These are phyloP conservation scores for Cystofilobasidium macerans DNA, from an alignment of 768 basidiomycete genomes.

Conservation along the genomic window DNA sequence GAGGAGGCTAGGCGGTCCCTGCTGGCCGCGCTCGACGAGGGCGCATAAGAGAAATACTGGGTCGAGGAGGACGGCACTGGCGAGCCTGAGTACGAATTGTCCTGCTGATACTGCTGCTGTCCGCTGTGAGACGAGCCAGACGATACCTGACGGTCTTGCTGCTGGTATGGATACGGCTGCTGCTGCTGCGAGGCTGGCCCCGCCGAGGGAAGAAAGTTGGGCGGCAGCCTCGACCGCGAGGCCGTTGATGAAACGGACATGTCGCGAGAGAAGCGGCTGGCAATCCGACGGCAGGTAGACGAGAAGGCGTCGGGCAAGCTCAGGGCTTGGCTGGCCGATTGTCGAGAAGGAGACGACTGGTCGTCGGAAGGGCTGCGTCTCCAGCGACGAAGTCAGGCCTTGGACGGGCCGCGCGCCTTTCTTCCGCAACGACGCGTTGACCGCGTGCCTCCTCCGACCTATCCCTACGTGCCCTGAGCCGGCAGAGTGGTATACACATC, in stretches of 20 bases:
- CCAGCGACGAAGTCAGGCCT: too few relatives aligned
- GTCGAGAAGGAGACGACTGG: too few relatives aligned
- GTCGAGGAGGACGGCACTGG: background rate
- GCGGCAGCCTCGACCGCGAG: background rate
- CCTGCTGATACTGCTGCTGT: background rate
- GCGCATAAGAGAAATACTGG: background rate
- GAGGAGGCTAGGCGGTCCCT: constrained; percentile 8
- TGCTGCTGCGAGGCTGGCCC: background rate
- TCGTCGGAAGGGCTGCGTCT: too few relatives aligned
- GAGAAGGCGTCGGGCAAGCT: too few relatives aligned
- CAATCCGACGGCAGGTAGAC: too few relatives aligned
- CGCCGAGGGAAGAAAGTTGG: background rate
- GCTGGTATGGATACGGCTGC: background rate
- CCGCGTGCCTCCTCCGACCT: too few relatives aligned
- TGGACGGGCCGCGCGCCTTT: too few relatives aligned
- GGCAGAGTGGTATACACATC: too few relatives aligned
- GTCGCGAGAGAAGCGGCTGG: too few relatives aligned
- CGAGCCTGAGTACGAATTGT: background rate
- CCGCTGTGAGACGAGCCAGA: background rate
- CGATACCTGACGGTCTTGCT: background rate
- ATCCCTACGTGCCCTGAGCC: too few relatives aligned
- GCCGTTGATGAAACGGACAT: background rate
- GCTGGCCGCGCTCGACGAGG: background rate
- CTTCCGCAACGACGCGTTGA: too few relatives aligned
- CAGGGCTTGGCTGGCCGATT: too few relatives aligned